Conservation (phyloP, 1,284 basidiomycete species). For the Abortiporus biennis region DNA sequence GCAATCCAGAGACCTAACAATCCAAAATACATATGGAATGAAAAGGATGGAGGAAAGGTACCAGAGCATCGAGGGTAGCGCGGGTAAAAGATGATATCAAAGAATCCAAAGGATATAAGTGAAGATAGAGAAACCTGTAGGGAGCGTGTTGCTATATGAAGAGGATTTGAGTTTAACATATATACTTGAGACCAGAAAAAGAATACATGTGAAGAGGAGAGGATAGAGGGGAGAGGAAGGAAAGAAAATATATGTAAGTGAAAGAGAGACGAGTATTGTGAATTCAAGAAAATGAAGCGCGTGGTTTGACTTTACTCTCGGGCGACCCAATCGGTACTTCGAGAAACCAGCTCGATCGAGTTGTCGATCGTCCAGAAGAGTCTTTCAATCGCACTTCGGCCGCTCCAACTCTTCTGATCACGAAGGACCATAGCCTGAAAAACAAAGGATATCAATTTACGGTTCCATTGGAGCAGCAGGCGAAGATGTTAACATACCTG, state of each 20-base stretch:
- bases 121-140: no score
- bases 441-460: no score
- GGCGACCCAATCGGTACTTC: conserved; percentile 80
- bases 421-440: conserved; percentile 84
- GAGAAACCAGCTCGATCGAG: conserved; percentile 74
- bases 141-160: no score
- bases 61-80: no score
- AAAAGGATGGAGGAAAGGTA: no score
- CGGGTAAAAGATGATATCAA: no score
- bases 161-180: no score
- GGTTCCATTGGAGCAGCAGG: no score
- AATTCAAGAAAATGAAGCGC: neutral
- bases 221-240: neutral
- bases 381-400: conserved; percentile 79
- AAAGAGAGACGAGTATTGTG: neutral
- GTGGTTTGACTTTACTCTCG: conserved; percentile 44
- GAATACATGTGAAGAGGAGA: neutral
- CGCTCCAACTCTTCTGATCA: conserved; percentile 90
- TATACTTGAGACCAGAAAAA: neutral
- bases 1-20: no score
- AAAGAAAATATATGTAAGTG: neutral
- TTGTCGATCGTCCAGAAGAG: conserved; percentile 87
- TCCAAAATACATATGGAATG: no score
- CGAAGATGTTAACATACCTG: conserved; percentile 49
- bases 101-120: no score